Base-by-base conservation (phyloP, 352 stramenopile species). In the Phytophthora pistaciae region DNA sequence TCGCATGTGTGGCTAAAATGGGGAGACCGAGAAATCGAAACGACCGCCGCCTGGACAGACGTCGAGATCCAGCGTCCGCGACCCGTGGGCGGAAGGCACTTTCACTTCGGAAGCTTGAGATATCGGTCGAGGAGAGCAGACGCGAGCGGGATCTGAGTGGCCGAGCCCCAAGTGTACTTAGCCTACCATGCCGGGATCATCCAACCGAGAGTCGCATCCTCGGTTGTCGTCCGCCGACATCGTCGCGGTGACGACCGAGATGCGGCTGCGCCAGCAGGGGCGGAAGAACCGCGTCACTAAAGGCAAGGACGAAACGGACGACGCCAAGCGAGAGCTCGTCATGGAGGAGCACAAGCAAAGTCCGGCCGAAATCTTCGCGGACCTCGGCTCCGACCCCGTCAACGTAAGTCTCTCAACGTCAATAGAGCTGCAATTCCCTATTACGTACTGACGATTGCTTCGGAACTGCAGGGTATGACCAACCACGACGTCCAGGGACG, bases 331-430 rank as follows among this genome's bases (percentile, higher is more conserved):
- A 29, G 87, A 94, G 66, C 78, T 94, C 36, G 78, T 88, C n/a
- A 94, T 94, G 87, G 75, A 88, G 53, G 87, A 94, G 71, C 85
- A 94, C 72, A 93, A 93, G 60, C 78, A 90, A 70, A 89, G 82
- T 49, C 67, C 90, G 16, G 70, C 85, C 6, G 87, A 94, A 53
- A 62, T 94, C 9, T 72, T 91, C 3, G 87, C 87, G 1, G 85
- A 94, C 11, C 71, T 94, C 10, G 78, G 77, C 18, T 91, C 85
- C 1, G 80, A 91, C 36, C 60, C 67, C 1, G 55, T 75, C 8
- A 86, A 87, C n/a, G 83, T 89, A 74, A 63, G 81, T 78, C 6
- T 33, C 29, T 33, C 29, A 33, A 10, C 7, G 29, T 1, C 29
- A 33, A 33, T 16, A 11, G 18, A 23, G n/a, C 3, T 23, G 44